Base-by-base conservation (phyloP, 495 filamentous ascomycete species). In the Lepraria neglecta region DNA sequence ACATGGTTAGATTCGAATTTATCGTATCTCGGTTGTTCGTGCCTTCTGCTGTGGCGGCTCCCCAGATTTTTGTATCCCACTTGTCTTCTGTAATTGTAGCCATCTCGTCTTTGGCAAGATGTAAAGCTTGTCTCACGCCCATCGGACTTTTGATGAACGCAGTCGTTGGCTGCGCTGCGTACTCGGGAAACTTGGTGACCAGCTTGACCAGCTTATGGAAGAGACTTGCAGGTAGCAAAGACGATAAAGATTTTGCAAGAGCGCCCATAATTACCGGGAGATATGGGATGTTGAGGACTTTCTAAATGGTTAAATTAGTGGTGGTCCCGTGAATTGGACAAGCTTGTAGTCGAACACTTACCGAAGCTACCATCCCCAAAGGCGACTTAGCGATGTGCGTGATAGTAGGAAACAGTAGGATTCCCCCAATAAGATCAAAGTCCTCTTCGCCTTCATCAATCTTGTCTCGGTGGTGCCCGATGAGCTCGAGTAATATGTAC, bases 1-100 rank as follows among this genome's bases (percentile, higher is more conserved):
- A 91, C 71, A 96, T 91, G 48, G 85, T 82, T 56, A 96, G 75
- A 56, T 82, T 83, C 4, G 81, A 75, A 0, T 79, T 62, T 6
- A 61, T 38, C 6, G 67, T 63, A 59, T 66, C 63, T 42, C 62
- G 62, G 0, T 78, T 58, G 9, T 67, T 54, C 9, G 67, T 63
- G 27, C 68, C 67, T 3, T 73, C 69, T 35, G 77, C 75, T n/a
- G 74, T 70, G 5, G 75, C 72, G 31, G 79, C 74, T 31, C 88
- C 89, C 92, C 92, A 96, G 42, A 96, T 72, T 67, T 91, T 87
- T 56, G 87, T 77, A 38, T 80, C 80, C 92, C 92, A 96, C 66
- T 74, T 78, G 65, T 96, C 90, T 27, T 86, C 76, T 2, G 81
- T 84, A 66, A 97, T 95, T 6, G 72, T 78, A 6, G 70, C 67